Evolutionary conservation across 345 rosid species (phyloP).

Genomic region (Salix purpurea): DNA sequence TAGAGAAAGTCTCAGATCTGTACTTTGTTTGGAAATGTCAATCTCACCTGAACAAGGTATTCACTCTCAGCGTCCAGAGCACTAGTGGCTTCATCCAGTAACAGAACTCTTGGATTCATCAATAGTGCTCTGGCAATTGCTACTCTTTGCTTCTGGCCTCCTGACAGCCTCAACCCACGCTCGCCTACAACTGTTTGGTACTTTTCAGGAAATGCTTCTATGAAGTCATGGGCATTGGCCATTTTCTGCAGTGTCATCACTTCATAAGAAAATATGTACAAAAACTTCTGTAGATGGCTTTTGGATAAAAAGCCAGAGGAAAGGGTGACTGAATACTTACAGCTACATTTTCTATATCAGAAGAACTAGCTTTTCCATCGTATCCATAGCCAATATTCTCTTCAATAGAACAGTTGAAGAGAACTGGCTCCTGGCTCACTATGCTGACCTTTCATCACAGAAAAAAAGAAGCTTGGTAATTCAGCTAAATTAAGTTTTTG

Average conservation of each 20-base stretch:
- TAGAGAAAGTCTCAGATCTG: too few species aligned
- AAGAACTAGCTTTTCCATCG: slow-evolving; percentile 50
- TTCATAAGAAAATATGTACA: background rate
- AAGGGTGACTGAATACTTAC: slow-evolving; percentile 39
- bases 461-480: background rate
- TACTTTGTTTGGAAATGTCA: background rate
- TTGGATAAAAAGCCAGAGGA: background rate
- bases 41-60: slow-evolving; percentile 80
- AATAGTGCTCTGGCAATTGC: slow-evolving; percentile 90
- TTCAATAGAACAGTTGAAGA: slow-evolving; percentile 55
- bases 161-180: slow-evolving; percentile 88
- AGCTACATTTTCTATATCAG: slow-evolving; percentile 62
- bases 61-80: slow-evolving; percentile 96
- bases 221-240: slow-evolving; percentile 95
- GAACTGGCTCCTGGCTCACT: slow-evolving; percentile 97
- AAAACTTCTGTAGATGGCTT: background rate
- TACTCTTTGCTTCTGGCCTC: slow-evolving; percentile 91
- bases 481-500: background rate
- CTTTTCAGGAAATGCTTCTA: slow-evolving; percentile 72
- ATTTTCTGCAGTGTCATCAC: slow-evolving; percentile 55
- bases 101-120: slow-evolving; percentile 80
- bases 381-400: slow-evolving; percentile 69
- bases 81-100: slow-evolving; percentile 94
- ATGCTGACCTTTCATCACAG: slow-evolving; percentile 59
- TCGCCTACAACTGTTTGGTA: slow-evolving; percentile 79